Evolutionary conservation across 805 yeast species (phyloP).

Genomic region (Kuraishia hungarica): DNA sequence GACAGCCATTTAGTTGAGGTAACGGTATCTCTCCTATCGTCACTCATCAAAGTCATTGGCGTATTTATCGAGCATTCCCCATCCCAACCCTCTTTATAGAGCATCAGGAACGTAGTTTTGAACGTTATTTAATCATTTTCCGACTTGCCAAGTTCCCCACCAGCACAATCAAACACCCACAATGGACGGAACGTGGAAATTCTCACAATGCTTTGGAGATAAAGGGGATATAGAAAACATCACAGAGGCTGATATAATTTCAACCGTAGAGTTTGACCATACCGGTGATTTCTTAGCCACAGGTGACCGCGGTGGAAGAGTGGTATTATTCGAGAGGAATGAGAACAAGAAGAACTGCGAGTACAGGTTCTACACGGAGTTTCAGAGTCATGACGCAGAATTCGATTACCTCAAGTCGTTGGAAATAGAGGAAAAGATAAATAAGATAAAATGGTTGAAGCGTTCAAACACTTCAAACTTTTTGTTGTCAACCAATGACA

Average conservation of each 20-base stretch:
- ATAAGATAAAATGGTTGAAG: constrained; percentile 93
- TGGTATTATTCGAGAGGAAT: constrained; percentile 89
- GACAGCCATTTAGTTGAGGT: too few species aligned
- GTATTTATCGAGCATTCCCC: too few species aligned
- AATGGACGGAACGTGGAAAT: constrained; percentile 52
- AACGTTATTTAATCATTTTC: too few species aligned
- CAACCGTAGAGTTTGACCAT: constrained; percentile 93
- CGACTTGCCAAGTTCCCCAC: too few species aligned
- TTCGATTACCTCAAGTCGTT: constrained; percentile 92
- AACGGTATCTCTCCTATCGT: too few species aligned
- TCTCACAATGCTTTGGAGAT: constrained; percentile 97
- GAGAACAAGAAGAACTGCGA: constrained; percentile 74
- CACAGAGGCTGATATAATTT: constrained; percentile 94
- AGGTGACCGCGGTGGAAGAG: constrained; percentile 98
- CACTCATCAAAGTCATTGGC: too few species aligned
- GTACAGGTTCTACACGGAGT: constrained; percentile 91
- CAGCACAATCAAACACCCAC: neutral
- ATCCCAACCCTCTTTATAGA: too few species aligned
- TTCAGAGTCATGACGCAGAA: constrained; percentile 97
- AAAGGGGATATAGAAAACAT: constrained; percentile 94
- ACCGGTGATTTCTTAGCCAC: constrained; percentile 95
- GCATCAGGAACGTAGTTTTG: too few species aligned
- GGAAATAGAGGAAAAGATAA: constrained; percentile 97
- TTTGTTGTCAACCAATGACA: constrained; percentile 87
- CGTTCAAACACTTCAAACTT: constrained; percentile 87